Conservation (phyloP, 805 yeast genomes). For the Scheffersomyces spartinae region DNA sequence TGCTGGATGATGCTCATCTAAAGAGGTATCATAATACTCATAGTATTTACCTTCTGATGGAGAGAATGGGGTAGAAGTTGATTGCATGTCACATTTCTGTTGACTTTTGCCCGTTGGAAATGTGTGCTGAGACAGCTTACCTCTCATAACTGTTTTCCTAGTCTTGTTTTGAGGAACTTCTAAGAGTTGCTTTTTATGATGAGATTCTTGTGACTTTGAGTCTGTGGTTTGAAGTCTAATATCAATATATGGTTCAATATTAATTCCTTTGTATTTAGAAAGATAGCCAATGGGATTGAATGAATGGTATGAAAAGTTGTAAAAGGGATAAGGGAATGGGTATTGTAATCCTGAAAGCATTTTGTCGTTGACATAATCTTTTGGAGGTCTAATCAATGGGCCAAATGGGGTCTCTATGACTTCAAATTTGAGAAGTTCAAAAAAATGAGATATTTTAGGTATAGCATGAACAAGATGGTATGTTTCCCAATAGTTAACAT, state of each 20-base stretch:
- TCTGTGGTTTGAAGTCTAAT: conserved; percentile 9
- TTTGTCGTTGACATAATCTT: conserved; percentile 20
- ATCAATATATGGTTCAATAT: conserved; percentile 25
- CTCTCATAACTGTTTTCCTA: too few relatives aligned
- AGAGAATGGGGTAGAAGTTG: too few relatives aligned
- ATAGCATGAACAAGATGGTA: conserved; percentile 24
- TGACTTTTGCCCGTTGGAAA: too few relatives aligned
- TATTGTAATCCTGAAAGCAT: conserved; percentile 31
- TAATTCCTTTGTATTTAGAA: too few relatives aligned
- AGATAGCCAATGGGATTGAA: too few relatives aligned
- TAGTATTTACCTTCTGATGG: too few relatives aligned
- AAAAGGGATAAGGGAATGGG: conserved; percentile 35
- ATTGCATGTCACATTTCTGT: too few relatives aligned
- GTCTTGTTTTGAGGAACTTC: too few relatives aligned
- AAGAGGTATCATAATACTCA: too few relatives aligned
- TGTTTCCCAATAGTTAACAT: conserved; percentile 32
- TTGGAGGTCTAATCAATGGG: conserved; percentile 27
- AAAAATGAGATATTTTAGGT: conserved; percentile 21
- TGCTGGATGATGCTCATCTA: too few relatives aligned
- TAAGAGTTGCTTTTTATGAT: too few relatives aligned
- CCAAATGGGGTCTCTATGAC: conserved; percentile 25
- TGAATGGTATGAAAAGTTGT: conserved; percentile 31
- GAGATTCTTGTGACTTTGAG: conserved; percentile 1
- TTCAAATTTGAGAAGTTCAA: conserved; percentile 23
- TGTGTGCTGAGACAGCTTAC: too few relatives aligned